Evolutionary conservation across 2,329 filamentous ascomycete species (phyloP).

Genomic region (Alternaria postmessia): DNA sequence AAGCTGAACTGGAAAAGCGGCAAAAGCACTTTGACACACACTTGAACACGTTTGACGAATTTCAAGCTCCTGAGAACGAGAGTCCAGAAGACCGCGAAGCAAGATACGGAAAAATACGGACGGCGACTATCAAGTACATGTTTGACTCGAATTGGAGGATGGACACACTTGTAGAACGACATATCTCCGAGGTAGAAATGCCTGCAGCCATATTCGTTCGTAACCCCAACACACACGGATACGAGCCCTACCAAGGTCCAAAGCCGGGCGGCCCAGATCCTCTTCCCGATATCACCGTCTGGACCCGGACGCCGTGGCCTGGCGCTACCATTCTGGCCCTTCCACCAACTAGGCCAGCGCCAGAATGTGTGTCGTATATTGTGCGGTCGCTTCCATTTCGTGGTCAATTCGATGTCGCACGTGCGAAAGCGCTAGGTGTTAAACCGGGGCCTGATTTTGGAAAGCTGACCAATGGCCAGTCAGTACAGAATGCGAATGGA

Average conservation of each 20-base stretch:
- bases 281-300: conserved; percentile 72
- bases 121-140: conserved; percentile 75
- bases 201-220: conserved; percentile 76
- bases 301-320: conserved; percentile 82
- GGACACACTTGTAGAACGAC: conserved; percentile 73
- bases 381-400: conserved; percentile 77
- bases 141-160: conserved; percentile 79
- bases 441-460: conserved; percentile 66
- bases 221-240: conserved; percentile 66
- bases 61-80: conserved; percentile 38
- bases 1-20: conserved; percentile 33
- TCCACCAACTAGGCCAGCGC: conserved; percentile 71
- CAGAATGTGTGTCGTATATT: conserved; percentile 83
- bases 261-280: conserved; percentile 60
- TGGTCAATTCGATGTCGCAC: conserved; percentile 78
- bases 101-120: conserved; percentile 61
- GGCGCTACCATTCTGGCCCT: conserved; percentile 70
- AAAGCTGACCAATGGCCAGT: conserved; percentile 68
- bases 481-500: conserved; percentile 70
- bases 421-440: conserved; percentile 72
- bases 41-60: conserved; percentile 44
- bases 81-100: conserved; percentile 47
- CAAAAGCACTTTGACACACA: conserved; percentile 32
- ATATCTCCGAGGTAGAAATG: conserved; percentile 70
- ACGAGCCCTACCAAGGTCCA: conserved; percentile 76